Base-by-base conservation (phyloP, 768 basidiomycete genomes). In the Nidularia pulvinata region DNA sequence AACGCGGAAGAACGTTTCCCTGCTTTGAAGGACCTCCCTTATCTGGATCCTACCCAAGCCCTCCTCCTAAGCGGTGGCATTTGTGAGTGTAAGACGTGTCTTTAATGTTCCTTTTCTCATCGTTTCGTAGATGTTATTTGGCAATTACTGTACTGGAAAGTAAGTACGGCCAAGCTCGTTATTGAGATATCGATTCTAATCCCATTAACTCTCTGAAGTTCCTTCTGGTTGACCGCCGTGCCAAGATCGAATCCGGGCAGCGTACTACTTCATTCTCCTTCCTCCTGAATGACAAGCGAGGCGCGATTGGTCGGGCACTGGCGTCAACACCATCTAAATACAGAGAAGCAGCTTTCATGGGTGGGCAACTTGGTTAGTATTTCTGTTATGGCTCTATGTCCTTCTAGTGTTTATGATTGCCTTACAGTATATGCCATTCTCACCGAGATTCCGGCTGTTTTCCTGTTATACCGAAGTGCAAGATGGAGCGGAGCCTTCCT, bases 61-160 rank as follows among this genome's bases (percentile, higher is more conserved):
- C 74, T 98, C n/a, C 64, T 89, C 19, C 72, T 97, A 50, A 93
- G 88, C 60, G 84, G 89, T 37, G 82, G 83, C 43, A 88, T 95
- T 53, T 98, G 95, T 97, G 58, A 64, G 92, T 76, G 2, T 48
- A 48, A 48, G 34, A 42, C 33, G 33, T 16, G 39, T 37, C 45
- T 10, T 33, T 14, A 52, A 6, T 48, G 51, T 19, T 43, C 51
- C 36, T 53, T 16, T 49, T 51, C 50, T 64, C 9, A 64, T 54
- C 61, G 19, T 57, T 55, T 34, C 59, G 44, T 58, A 98, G 95
- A 97, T 68, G 73, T 92, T 35, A 79, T 91, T 34, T 98, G 96
- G 96, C 96, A 98, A 74, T 63, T 88, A 33, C 69, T 94, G 32
- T 98, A 98, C 64, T 98, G 93, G 89, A 96, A 97, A 78, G 88